Base-by-base conservation (phyloP, 2,329 filamentous ascomycete species). In the Cladophialophora psammophila region DNA sequence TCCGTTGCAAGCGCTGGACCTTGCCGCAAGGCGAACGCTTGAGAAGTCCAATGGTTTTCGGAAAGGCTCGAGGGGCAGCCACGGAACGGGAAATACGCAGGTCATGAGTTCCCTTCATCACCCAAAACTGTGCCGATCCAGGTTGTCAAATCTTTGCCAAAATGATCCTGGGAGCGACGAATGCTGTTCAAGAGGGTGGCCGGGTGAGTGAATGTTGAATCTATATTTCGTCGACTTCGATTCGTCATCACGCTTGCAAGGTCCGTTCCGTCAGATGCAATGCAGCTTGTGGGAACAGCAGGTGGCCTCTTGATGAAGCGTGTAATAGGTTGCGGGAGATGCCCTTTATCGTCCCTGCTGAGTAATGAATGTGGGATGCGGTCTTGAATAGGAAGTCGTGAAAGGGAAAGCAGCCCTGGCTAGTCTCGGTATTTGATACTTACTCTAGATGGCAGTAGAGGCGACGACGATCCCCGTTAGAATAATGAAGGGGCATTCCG, bases 1-100 rank as follows among this genome's bases (percentile, higher is more conserved):
- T 50, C 60, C 60, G 13, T 63, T 63, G 34, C 13, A 6, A 52
- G 48, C 13, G 2, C 13, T 52, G 13, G 20, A 52, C 9, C 18
- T 3, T 13, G 2, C 48, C 9, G 48, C 9, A 10, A 2, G 48
- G 40, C 40, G 40, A n/a, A 42, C 4, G 3, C 26, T 26, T 26
- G 26, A 26, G 26, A 26, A 26, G 26, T 26, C 26, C 26, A 26
- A 26, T 26, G 26, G 26, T 3, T 26, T 26, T 26, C 26, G 26
- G 3, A 3, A 26, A 26, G 2, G 26, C 26, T 26, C 26, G 26
- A 26, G 26, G 26, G 26, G 26, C 26, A 3, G 26, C 26, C 26
- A 26, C 26, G 26, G 26, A 26, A 26, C 26, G 26, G 26, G 26
- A 26, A 26, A 26, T 26, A 26, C 3, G 26, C 26, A 26, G 26